phyloP scores from a whole-genome alignment of 768 basidiomycete genomes.

The Cystobasidium tubakii region DNA sequence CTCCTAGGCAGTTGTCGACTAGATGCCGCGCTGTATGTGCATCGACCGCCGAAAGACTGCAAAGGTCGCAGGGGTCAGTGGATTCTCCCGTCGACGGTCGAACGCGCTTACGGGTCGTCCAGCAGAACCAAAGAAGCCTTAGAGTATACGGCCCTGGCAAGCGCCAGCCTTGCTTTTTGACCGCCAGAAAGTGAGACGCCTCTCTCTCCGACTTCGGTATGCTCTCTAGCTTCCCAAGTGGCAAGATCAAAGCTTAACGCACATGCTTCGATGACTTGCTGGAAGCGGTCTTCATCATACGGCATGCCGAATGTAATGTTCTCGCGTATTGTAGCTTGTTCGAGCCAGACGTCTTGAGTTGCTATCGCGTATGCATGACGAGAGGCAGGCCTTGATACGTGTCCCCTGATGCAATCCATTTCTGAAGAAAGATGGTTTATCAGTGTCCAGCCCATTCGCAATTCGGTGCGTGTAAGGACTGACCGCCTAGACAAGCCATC shows the following conservation, averaged over 20 bases:
- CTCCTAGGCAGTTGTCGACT: conserved; percentile 69
- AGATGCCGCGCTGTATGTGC: conserved; percentile 79
- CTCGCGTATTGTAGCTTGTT: conserved; percentile 27
- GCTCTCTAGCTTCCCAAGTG: conserved; percentile 67
- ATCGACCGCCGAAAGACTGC: conserved; percentile 44
- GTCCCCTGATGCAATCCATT: conserved; percentile 29
- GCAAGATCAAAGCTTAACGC: conserved; percentile 65
- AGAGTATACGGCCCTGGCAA: conserved; percentile 74
- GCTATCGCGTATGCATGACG: conserved; percentile 16
- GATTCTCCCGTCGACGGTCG: too few relatives aligned
- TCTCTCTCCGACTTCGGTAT: conserved; percentile 53
- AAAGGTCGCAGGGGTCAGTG: too few relatives aligned
- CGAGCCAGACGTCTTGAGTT: conserved; percentile 29
- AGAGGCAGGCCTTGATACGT: not conserved
- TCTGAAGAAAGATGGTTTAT: not conserved
- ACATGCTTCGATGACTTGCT: conserved; percentile 68
- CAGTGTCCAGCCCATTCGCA: not conserved
- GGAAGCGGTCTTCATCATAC: conserved; percentile 62
- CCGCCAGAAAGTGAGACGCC: conserved; percentile 44
- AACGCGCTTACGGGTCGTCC: conserved; percentile 59
- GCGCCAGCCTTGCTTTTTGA: conserved; percentile 53
- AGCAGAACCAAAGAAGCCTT: conserved; percentile 59
- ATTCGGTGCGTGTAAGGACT: not conserved
- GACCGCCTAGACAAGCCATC: conserved; percentile 33
- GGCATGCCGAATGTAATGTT: conserved; percentile 30